Evolutionary conservation across 345 rosid genomes (phyloP).

Genomic region (Sonneratia caseolaris): DNA sequence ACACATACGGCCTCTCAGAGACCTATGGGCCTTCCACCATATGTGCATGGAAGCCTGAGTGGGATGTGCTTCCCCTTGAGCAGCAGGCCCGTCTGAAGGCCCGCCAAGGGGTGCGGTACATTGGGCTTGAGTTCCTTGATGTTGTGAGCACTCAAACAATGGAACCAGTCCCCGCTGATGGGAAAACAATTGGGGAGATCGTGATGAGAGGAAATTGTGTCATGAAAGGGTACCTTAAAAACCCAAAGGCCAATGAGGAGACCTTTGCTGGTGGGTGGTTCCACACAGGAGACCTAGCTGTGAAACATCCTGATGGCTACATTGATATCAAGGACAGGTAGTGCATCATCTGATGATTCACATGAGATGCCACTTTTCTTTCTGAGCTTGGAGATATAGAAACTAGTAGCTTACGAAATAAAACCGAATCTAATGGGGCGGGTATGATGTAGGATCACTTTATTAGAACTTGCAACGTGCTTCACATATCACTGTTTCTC

Average conservation of each 20-base stretch:
- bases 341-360: neutral
- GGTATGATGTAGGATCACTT: neutral
- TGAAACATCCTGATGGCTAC: constrained; percentile 78
- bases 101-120: constrained; percentile 80
- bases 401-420: neutral
- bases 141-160: constrained; percentile 50
- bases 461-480: neutral
- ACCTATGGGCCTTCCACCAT: constrained; percentile 79
- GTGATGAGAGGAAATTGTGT: constrained; percentile 71
- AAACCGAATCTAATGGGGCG: neutral
- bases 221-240: constrained; percentile 88
- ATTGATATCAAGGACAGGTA: constrained; percentile 73
- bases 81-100: constrained; percentile 74
- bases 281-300: constrained; percentile 81
- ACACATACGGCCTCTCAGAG: constrained; percentile 89
- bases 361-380: neutral
- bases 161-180: constrained; percentile 71
- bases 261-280: constrained; percentile 83
- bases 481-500: neutral
- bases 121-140: constrained; percentile 60
- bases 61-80: constrained; percentile 70
- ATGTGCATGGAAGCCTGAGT: constrained; percentile 88
- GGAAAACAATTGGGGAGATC: constrained; percentile 72
- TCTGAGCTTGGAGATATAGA: neutral
- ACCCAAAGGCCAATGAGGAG: constrained; percentile 71